Evolutionary conservation across 2,329 filamentous ascomycete species (phyloP), one percentile per base, ranked within the genome.

Genomic region (Phialemonium atrogriseum): DNA sequence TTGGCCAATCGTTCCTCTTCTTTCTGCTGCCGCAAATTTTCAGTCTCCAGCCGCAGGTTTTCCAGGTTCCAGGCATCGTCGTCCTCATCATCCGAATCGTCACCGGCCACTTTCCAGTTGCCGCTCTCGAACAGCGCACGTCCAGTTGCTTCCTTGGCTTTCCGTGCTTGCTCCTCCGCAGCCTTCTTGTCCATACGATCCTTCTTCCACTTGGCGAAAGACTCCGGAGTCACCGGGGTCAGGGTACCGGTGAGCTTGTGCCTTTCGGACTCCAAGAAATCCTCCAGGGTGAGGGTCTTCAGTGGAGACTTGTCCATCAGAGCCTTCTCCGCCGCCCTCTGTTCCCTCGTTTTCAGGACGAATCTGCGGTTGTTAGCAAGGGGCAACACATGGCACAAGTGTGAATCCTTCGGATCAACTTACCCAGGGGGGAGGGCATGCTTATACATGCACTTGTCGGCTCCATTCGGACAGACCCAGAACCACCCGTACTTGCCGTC

Each of bases 401-500:
- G 32, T 41, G 36, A 27, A 25, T 22, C n/a, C 18, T 17, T 7
- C 18, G 4, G 19, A 24, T 10, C 4, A 16, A 19, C 83, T 52
- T 76, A 93, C 84, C 91, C 91, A 51, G 88, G 84, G 47, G 93
- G 91, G 49, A 98, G 70, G 50, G 84, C 87, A 59, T 98, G 91
- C 62, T 84, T 88, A 57, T 98, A 98, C 81, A 91, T 96, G 82
- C 91, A 98, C 61, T 94, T 85, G 55, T 98, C 83, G 42, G 84
- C 89, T 43, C 87, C 88, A 52, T 96, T 96, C 27, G 91, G 91
- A 72, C 91, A 98, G 37, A 78, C 71, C 91, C 91, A 98, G 64
- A 98, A 96, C 91, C 91, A 98, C 41, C 91, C 91, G 51, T 98
- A 98, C 62, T 96, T 98, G 50, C 87, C 84, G 54, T 98, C 91